Base-by-base conservation (phyloP, 2,329 filamentous ascomycete species). In the Paraconiothyrium brasiliense region DNA sequence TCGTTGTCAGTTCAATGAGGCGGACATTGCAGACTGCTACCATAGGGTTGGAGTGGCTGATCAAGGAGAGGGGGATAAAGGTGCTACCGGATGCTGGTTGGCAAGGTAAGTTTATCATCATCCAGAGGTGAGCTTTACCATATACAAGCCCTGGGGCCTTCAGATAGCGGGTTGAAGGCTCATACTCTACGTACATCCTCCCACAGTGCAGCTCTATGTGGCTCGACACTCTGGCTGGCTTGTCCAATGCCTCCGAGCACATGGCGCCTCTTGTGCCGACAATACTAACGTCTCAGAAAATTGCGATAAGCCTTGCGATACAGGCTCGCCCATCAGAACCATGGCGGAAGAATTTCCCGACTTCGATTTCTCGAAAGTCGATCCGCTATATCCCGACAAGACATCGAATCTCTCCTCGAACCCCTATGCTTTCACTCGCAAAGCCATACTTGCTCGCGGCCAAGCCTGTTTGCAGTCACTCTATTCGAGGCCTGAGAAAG, bases 21-120 rank as follows among this genome's bases (percentile, higher is more conserved):
- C 83, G 89, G 34, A 90, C 89, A 1, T 79, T 91, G 34, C 86
- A 92, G 76, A 91, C 89, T 1, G 85, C 88, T 1, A 78, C 84
- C 46, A 79, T 85, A 9, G 84, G 84, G 0, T 78, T 91, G 1
- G 84, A 85, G 66, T 90, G 85, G 83, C 78, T 91, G 49, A 79
- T 87, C 52, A 82, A 77, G n/a, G 68, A 69, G 51, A 75, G 73
- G 58, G 68, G 68, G 1, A 79, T 89, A 22, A 82, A 81, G 49
- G 81, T 90, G 27, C 77, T 85, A 51, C 84, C 86, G 1, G 83
- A 87, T 68, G 87, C 89, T 4, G 82, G 83, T 58, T 91, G 89
- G 89, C 89, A 91, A 81, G 86, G 86, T 88, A n/a, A n/a, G 39
- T n/a, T n/a, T 14, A 41, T 16, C 16, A n/a, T 41, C 16, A 41